phyloP scores from a whole-genome alignment of 176 grass and related monocot species.

The Sorghum bicolor region DNA sequence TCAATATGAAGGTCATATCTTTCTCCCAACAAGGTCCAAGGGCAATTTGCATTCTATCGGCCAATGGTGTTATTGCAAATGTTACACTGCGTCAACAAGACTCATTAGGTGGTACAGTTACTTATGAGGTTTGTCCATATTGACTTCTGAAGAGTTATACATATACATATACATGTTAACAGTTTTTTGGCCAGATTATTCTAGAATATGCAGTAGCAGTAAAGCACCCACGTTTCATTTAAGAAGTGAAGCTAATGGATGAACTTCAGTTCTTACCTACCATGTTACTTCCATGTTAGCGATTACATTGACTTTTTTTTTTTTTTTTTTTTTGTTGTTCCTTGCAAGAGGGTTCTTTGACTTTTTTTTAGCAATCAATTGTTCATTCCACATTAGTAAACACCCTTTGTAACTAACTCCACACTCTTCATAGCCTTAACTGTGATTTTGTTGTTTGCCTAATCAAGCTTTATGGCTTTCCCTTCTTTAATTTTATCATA shows the following conservation, averaged over 20 bases:
- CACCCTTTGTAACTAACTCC: neutral
- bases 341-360: neutral
- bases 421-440: neutral
- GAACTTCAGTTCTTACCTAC: neutral
- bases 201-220: neutral
- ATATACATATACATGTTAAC: neutral
- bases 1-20: constrained; percentile 84
- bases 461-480: neutral
- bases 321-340: neutral
- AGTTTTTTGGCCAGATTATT: neutral
- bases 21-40: constrained; percentile 84
- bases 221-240: neutral
- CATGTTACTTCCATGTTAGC: neutral
- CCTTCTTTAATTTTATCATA: neutral
- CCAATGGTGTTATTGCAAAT: constrained; percentile 79
- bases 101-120: constrained; percentile 73
- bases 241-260: neutral
- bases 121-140: constrained; percentile 59
- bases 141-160: neutral
- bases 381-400: neutral
- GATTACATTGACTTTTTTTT: neutral
- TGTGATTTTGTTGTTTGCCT: too few relatives aligned
- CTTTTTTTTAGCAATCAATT: neutral
- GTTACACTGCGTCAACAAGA: constrained; percentile 71
- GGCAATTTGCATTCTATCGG: constrained; percentile 80